Base-by-base conservation (phyloP, 306 rosid genomes). In the Vicia sativa region DNA sequence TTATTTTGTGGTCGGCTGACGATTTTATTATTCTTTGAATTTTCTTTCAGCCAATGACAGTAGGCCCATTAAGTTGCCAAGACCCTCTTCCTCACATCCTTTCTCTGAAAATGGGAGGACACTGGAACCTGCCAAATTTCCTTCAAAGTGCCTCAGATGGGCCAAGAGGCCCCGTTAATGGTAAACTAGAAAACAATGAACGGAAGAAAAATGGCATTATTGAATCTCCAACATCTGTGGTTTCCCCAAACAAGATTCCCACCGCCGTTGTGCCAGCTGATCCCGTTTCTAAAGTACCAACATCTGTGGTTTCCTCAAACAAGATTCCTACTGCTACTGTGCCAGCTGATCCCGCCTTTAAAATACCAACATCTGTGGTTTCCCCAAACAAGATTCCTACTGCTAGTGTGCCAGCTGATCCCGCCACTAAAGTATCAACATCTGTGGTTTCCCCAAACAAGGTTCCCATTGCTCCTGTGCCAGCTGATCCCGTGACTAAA, bases 21-120 rank as follows among this genome's bases (percentile, higher is more conserved):
- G 45, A 65, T 73, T 67, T 77, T 54, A 60, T 75, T 76, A 55
- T 15, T 69, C 72, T 79, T 84, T 74, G 9, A 74, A 38, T 78
- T 61, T 79, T 85, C 67, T 80, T 78, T 77, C 99, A 95, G 97
- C 74, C 77, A 55, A 49, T 71, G 96, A 95, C 75, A 74, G 11
- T 80, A 72, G 80, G 85, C 89, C 92, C 52, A 70, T 71, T 84
- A 95, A 91, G 83, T 58, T 95, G 81, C 81, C 71, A 35, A 79
- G 81, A 75, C 56, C 80, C 10, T 77, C 79, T 39, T 78, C 87
- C 73, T 79, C 87, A 67, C 91, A 77, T 67, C 82, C 77, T 1
- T 48, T 61, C 16, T 13, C 59, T 11, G 91, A 81, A 80, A 95
- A 91, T 79, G 99, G 97, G 68, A 83, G 86, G 82, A 73, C 71